phyloP scores from a whole-genome alignment of 768 basidiomycete species.

The Leccinum subtestaceum region DNA sequence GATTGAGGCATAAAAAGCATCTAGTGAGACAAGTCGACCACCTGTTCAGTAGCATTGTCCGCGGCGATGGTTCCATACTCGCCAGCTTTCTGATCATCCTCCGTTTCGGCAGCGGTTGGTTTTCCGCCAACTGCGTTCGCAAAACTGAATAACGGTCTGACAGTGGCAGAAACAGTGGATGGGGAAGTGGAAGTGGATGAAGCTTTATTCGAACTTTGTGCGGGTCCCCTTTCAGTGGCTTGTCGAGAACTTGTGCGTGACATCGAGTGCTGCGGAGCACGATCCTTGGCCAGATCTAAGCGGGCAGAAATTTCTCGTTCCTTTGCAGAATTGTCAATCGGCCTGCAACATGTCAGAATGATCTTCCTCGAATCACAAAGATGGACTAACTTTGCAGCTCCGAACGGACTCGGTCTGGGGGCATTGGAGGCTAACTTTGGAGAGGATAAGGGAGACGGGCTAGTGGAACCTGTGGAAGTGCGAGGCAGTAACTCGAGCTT shows the following conservation, averaged over 20 bases:
- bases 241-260: conserved; percentile 48
- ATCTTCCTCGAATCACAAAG: background rate
- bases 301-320: conserved; percentile 76
- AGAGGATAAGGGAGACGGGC: conserved; percentile 74
- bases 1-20: conserved; percentile 17
- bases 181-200: conserved; percentile 26
- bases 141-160: conserved; percentile 78
- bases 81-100: conserved; percentile 15
- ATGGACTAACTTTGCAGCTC: conserved; percentile 66
- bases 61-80: conserved; percentile 1
- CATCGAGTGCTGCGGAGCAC: conserved; percentile 38
- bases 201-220: conserved; percentile 28
- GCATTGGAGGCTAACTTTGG: conserved; percentile 62
- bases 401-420: conserved; percentile 76
- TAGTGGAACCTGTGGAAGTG: conserved; percentile 60
- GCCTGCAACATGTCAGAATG: conserved; percentile 43
- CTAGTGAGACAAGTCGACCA: conserved; percentile 17
- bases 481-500: conserved; percentile 88
- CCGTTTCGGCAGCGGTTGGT: conserved; percentile 12
- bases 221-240: conserved; percentile 43
- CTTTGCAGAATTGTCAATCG: conserved; percentile 76
- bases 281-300: conserved; percentile 43
- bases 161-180: conserved; percentile 32
- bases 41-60: conserved; percentile 18
- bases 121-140: conserved; percentile 64